Base-by-base conservation (phyloP, 2,329 filamentous ascomycete genomes). In the Alternaria gaisen region DNA sequence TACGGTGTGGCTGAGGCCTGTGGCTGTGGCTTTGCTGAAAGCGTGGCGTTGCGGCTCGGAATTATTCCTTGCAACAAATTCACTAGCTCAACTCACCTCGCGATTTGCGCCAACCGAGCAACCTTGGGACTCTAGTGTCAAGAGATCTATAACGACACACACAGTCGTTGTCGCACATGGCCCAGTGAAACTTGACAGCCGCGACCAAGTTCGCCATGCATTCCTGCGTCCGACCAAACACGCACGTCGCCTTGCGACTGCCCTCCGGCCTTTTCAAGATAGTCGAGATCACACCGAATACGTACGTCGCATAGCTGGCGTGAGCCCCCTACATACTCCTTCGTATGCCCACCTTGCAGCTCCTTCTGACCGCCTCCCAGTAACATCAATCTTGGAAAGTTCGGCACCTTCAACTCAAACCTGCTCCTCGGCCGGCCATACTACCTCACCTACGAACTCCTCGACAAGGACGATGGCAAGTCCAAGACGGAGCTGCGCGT, bases 361-460 rank as follows among this genome's bases (percentile, higher is more conserved):
- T 42, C 26, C 61, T 67, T 48, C 68, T 57, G 28, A 16, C 26
- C 2, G 7, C n/a, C 2, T 22, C 12, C 70, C 68, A 97, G 94
- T 41, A 92, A 88, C 44, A 91, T 98, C 66, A 93, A 92, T 2
- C 84, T 98, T 34, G 93, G 93, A 57, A 98, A 97, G 86, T 97
- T 95, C 77, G 95, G 95, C 66, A 88, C 88, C 2, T 97, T 99
- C 75, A 90, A 92, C 16, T 89, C 92, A 53, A 97, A 98, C 75
- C 86, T 95, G 32, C 88, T 99, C 46, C 87, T 99, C 64, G 91
- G 93, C n/a, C 90, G 95, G 8, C 95, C 95, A 0, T 97, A 92
- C 76, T 88, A 97, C 81, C 83, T 96, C 61, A 98, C 94, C 1
- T 99, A 93, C 80, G 94, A 98, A 78, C 85, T 98, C 2, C 86